Evolutionary conservation across 768 basidiomycete genomes (phyloP).

Genomic region (Tephrocybe rancida): DNA sequence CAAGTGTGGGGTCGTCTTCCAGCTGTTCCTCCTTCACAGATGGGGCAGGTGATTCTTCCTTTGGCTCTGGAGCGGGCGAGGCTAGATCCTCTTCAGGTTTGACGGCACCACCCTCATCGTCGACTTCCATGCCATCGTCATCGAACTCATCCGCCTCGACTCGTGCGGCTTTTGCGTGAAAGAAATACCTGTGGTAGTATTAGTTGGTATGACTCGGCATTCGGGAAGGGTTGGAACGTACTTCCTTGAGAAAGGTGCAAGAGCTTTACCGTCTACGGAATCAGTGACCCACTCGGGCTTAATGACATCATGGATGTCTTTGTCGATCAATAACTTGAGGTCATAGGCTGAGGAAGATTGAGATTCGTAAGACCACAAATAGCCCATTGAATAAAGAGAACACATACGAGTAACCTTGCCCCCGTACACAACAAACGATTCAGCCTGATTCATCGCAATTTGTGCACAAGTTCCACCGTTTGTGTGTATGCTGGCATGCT

Average conservation of each 20-base stretch:
- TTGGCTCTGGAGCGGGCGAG: neutral
- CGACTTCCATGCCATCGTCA: conserved; percentile 32
- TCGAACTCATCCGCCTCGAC: conserved; percentile 55
- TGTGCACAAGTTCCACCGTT: conserved; percentile 71
- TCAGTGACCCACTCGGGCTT: conserved; percentile 83
- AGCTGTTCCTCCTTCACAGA: conserved; percentile 19
- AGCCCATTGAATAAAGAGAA: neutral
- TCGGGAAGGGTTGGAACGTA: conserved; percentile 28
- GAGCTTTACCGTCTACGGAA: conserved; percentile 61
- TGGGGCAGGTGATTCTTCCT: neutral
- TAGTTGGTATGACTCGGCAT: neutral
- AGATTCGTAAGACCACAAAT: conserved; percentile 2
- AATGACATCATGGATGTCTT: conserved; percentile 71
- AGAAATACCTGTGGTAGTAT: conserved; percentile 63
- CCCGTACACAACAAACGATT: conserved; percentile 66
- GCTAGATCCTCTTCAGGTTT: conserved; percentile 5
- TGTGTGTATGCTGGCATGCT: conserved; percentile 58
- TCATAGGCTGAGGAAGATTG: conserved; percentile 56
- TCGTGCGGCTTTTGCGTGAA: conserved; percentile 64
- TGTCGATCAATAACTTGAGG: conserved; percentile 69
- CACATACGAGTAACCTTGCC: conserved; percentile 69
- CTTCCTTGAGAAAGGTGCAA: conserved; percentile 70
- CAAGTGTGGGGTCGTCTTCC: conserved; percentile 48
- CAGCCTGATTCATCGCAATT: conserved; percentile 55
- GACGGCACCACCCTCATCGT: conserved; percentile 21